Evolutionary conservation across 2,329 filamentous ascomycete species (phyloP).

Genomic region (Verticillium longisporum): DNA sequence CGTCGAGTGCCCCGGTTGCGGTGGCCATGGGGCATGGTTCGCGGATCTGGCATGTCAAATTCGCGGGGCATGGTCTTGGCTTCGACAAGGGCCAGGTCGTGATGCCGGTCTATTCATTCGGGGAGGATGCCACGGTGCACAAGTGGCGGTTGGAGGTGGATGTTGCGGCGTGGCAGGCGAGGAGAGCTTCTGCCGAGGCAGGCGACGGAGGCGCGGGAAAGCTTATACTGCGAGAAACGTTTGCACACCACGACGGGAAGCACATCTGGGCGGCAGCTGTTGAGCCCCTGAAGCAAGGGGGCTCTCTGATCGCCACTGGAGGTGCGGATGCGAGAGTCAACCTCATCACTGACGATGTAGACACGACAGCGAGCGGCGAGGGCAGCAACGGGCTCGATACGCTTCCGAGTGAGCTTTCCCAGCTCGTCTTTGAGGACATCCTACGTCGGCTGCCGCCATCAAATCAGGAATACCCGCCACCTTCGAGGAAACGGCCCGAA

Average conservation of each 20-base stretch:
- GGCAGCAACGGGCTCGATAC: neutral
- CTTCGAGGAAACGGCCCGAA: conserved; percentile 23
- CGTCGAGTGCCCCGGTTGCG: conserved; percentile 45
- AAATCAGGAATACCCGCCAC: conserved; percentile 1
- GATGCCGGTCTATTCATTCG: conserved; percentile 65
- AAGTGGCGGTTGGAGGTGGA: conserved; percentile 56
- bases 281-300: conserved; percentile 4
- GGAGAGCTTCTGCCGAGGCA: neutral
- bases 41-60: conserved; percentile 81
- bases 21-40: conserved; percentile 80
- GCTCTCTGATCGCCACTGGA: conserved; percentile 50
- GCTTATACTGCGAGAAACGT: conserved; percentile 47
- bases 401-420: conserved; percentile 10
- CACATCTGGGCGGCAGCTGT: conserved; percentile 69
- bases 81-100: conserved; percentile 6
- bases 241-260: conserved; percentile 71
- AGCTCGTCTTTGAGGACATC: conserved; percentile 26
- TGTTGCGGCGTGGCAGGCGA: conserved; percentile 7
- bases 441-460: conserved; percentile 12
- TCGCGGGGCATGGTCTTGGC: conserved; percentile 34
- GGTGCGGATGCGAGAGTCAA: conserved; percentile 74
- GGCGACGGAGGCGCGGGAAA: conserved; percentile 13
- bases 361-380: neutral
- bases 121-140: conserved; percentile 75
- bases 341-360: conserved; percentile 27